These are phyloP conservation scores for Fragilariopsis cylindrus DNA, from an alignment of 108 stramenopile species.

Conservation along the genomic window DNA sequence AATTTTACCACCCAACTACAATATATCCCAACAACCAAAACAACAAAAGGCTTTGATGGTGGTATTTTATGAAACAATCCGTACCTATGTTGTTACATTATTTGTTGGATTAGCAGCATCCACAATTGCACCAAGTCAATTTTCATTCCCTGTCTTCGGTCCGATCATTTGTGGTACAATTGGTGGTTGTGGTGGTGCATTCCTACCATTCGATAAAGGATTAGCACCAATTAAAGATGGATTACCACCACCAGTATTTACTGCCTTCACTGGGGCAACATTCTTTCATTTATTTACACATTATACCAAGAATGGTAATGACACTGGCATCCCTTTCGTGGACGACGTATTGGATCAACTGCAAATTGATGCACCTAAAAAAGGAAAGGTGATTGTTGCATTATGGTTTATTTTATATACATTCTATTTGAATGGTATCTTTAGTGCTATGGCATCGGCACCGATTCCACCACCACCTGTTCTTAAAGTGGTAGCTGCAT, in stretches of 20 bases:
- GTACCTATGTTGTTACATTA: slow-evolving; percentile 77
- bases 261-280: slow-evolving; percentile 76
- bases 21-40: slow-evolving; percentile 10
- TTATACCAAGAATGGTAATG: background rate
- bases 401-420: slow-evolving; percentile 73
- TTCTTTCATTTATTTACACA: slow-evolving; percentile 73
- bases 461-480: too few species aligned
- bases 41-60: slow-evolving; percentile 39
- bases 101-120: slow-evolving; percentile 57
- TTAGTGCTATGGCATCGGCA: background rate
- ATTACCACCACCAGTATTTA: slow-evolving; percentile 71
- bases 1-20: background rate
- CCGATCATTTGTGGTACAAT: slow-evolving; percentile 90
- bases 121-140: slow-evolving; percentile 67
- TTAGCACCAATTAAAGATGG: slow-evolving; percentile 81
- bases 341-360: slow-evolving; percentile 44
- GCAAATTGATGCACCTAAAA: slow-evolving; percentile 47
- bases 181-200: slow-evolving; percentile 87
- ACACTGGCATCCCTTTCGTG: slow-evolving; percentile 25
- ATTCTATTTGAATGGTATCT: slow-evolving; percentile 29
- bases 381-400: slow-evolving; percentile 73
- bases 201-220: slow-evolving; percentile 87
- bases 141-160: slow-evolving; percentile 82
- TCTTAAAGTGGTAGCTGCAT: too few species aligned
- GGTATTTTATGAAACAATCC: slow-evolving; percentile 65